Percentiles rank a stretch among this genome's conserved stretches.
Conservation (phyloP, 495 filamentous ascomycete genomes). For the Acidomyces sp. region DNA sequence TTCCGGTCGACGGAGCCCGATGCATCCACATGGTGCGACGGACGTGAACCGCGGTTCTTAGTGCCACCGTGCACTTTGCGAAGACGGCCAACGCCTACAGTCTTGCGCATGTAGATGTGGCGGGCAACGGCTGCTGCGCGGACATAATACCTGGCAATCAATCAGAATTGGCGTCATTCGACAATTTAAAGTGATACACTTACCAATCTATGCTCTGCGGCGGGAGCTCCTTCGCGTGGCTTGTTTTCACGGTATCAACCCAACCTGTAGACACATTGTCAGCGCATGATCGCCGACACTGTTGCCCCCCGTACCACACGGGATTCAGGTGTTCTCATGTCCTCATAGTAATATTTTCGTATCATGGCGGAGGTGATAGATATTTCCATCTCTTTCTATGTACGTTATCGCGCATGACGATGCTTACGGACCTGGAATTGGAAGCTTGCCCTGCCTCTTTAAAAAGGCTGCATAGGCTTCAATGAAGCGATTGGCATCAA, state of each 20-base stretch:
- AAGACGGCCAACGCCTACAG: constrained; percentile 88
- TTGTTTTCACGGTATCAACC: constrained; percentile 99
- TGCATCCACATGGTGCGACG: constrained; percentile 90
- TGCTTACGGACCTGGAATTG: constrained; percentile 62
- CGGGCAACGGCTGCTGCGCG: constrained; percentile 90
- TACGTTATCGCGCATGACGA: neutral
- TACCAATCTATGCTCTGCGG: constrained; percentile 93
- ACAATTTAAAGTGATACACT: constrained; percentile 13
- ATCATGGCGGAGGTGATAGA: neutral
- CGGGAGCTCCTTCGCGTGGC: constrained; percentile 86
- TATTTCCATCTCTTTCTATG: constrained; percentile 5
- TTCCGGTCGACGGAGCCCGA: constrained; percentile 91
- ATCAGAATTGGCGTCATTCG: constrained; percentile 1
- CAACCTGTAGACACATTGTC: constrained; percentile 50
- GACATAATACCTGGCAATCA: constrained; percentile 89
- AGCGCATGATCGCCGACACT: constrained; percentile 20
- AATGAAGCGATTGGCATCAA: constrained; percentile 87
- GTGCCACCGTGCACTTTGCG: constrained; percentile 84
- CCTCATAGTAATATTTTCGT: neutral
- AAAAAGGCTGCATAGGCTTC: constrained; percentile 87
- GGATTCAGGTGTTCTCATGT: constrained; percentile 23
- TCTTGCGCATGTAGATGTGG: constrained; percentile 98
- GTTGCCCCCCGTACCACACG: constrained; percentile 32
- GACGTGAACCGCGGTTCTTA: constrained; percentile 91
- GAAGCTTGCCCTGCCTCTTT: constrained; percentile 98